Evolutionary conservation across 2,329 filamentous ascomycete genomes (phyloP), one percentile per base, ranked within the genome.

Genomic region (Cercospora zeina): DNA sequence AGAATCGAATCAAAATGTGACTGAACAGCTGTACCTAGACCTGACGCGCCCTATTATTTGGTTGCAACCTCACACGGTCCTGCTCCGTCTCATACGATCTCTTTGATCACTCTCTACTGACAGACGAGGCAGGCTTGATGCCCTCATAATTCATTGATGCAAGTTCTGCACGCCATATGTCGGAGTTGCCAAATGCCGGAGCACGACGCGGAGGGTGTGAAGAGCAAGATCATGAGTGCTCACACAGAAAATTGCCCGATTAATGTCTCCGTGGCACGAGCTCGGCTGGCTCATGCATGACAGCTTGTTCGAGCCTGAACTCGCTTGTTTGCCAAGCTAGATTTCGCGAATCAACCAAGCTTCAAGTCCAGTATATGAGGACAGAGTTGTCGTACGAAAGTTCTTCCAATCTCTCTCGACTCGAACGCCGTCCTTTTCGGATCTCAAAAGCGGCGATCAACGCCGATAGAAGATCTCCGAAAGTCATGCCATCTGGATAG

Each of bases 401-500:
- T 45, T 66, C 62, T 36, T 65, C 56, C 9, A 68, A 50, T 19
- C 65, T 54, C 51, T 68, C 67, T 9, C 47, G 54, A 19, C 50
- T 59, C 1, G 62, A 62, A 30, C 50, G 55, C 21, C 63, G 30
- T 1, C 65, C 67, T 31, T 67, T 67, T 14, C 65, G 33, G 7
- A 68, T 61, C 30, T 68, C 60, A 21, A 63, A 67, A 11, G 67
- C 67, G 33, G 67, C 62, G 33, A 68, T 64, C 4, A 68, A 55
- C 10, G 67, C 65, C 4, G 58, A 54, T 27, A 64, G 58, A 13
- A 68, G 45, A 50, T 68, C 65, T 2, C 62, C 63, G 42, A 67
- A 67, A 7, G 65, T 68, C 63, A 68, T 68, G 30, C 67, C 67
- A 27, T 66, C 63, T 14, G 65, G 62, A 39, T 67, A 68, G 19